Base-by-base conservation (phyloP, 768 basidiomycete species). In the Pulveroboletus ravenelii region DNA sequence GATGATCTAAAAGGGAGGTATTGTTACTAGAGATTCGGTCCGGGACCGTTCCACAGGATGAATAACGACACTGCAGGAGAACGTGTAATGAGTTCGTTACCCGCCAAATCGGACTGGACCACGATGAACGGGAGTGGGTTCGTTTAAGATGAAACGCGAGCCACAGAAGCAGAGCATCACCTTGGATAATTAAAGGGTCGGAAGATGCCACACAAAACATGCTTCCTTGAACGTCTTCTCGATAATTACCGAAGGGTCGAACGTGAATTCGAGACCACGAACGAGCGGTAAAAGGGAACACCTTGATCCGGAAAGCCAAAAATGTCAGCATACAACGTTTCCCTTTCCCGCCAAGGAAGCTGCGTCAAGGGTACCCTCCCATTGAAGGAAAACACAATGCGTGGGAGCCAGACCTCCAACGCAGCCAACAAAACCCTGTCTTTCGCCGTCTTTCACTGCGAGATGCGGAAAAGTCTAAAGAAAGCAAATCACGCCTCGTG, bases 191-290 rank as follows among this genome's bases (percentile, higher is more conserved):
- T 50, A 55, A 57, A 58, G 54, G 45, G 47, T 34, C 56, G 57
- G 51, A 45, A 56, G 53, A 45, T 44, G 50, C 57, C 55, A 63
- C 41, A 25, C 5, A 48, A 50, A 49, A 53, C 29, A 32, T 53
- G 36, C 80, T 72, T 62, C 84, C 81, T 82, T 82, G 63, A 80
- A 72, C 42, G 73, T 78, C 71, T 83, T 83, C 72, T 84, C 79
- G 56, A 82, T 77, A 57, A 80, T 74, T 57, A 80, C 65, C 46
- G 70, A 64, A 23, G 76, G 71, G 59, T 80, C 78, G 18, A 76
- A 70, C 41, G 72, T 64, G 68, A 81, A 79, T 59, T 78, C 77
- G 47, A 82, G 66, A 67, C 83, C 80, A 57, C 75, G 74, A 41
- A 84, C 45, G 42, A 84, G 73, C 40, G 78, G 75, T 65, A 73